Percentiles rank a stretch among this genome's conserved stretches.
Conservation (phyloP, 352 stramenopile genomes). For the Proteromonas lacertae region DNA sequence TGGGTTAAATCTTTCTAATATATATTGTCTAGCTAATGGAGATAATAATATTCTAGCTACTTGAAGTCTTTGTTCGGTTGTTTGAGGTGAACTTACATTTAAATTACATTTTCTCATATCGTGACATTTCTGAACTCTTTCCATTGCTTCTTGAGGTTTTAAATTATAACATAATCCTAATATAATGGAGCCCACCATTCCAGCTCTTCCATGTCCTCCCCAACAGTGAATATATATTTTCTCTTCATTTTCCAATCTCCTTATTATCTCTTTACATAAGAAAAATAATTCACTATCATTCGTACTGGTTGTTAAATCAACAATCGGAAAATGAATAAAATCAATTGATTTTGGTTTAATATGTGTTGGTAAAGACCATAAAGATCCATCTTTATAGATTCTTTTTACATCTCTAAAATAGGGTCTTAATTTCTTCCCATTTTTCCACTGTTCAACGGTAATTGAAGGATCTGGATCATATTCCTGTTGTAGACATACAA, state of each 20-base stretch:
- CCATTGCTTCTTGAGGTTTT: conserved; percentile 9
- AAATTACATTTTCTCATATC: conserved; percentile 14
- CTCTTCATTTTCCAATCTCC: too few species aligned
- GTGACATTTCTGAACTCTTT: conserved; percentile 17
- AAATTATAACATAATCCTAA: conserved; percentile 2
- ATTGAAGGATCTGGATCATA: conserved; percentile 6
- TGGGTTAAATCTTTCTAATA: too few species aligned
- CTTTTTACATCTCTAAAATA: conserved; percentile 15
- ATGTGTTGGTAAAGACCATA: too few species aligned
- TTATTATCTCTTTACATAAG: too few species aligned
- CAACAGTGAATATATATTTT: too few species aligned
- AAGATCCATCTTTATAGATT: conserved; percentile 10
- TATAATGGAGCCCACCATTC: too few species aligned
- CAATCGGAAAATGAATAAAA: too few species aligned
- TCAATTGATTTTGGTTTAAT: too few species aligned
- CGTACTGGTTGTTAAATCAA: too few species aligned
- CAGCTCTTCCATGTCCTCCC: too few species aligned
- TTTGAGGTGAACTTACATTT: conserved; percentile 17
- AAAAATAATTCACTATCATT: too few species aligned
- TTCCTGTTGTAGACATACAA: conserved; percentile 21
- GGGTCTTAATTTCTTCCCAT: conserved; percentile 9
- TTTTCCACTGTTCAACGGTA: conserved; percentile 10
- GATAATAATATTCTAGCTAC: conserved; percentile 13
- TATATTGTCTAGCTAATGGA: too few species aligned
- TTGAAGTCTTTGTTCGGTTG: conserved; percentile 15